Evolutionary conservation across 106 monocot species (phyloP).

Genomic region (Triglochin maritima): DNA sequence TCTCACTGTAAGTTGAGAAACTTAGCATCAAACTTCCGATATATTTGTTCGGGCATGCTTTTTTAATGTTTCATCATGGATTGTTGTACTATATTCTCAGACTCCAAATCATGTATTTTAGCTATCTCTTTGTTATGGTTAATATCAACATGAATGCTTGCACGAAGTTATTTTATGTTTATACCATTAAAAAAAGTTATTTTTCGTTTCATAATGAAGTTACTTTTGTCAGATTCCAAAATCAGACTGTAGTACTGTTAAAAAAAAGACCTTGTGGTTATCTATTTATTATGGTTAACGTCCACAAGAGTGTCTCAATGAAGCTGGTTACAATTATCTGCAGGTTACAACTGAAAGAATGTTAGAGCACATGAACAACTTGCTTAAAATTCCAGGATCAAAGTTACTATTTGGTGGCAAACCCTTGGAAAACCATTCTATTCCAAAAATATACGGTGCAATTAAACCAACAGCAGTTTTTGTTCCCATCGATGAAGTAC

Average conservation of each 20-base stretch:
- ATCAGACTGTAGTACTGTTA: no score
- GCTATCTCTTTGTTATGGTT: no score
- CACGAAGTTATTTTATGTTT: no score
- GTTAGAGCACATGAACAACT: constrained; percentile 58
- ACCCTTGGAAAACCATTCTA: constrained; percentile 70
- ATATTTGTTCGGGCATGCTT: background rate
- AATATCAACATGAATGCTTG: no score
- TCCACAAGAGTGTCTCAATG: no score
- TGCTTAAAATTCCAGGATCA: constrained; percentile 87
- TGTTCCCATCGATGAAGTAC: constrained; percentile 67
- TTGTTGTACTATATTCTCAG: no score
- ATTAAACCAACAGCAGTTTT: constrained; percentile 87
- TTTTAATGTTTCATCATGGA: background rate
- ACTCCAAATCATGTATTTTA: no score
- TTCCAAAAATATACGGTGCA: constrained; percentile 89
- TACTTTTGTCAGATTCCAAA: no score
- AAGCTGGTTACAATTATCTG: background rate
- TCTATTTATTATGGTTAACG: no score
- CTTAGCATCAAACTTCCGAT: background rate
- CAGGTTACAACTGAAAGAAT: constrained; percentile 94
- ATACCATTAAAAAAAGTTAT: no score
- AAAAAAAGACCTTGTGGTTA: no score
- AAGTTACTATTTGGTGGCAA: constrained; percentile 84
- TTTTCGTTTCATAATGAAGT: no score
- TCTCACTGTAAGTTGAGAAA: constrained; percentile 64